phyloP scores from a whole-genome alignment of 805 yeast genomes.

The Suhomyces faveliae region DNA sequence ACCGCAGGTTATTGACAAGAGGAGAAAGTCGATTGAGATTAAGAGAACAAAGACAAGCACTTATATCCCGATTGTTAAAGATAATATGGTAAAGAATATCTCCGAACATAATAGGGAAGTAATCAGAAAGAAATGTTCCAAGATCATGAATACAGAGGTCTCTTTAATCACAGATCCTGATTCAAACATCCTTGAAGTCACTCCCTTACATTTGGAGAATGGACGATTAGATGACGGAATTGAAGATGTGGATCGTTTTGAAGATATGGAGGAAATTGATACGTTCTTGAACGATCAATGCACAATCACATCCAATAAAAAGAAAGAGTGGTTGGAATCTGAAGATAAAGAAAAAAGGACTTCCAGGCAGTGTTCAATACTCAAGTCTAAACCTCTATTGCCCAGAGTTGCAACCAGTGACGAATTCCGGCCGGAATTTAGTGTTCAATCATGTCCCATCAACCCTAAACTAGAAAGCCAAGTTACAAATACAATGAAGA shows the following conservation, averaged over 20 bases:
- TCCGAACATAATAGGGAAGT: conserved; percentile 17
- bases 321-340: background rate
- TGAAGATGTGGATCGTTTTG: background rate
- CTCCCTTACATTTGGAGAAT: background rate
- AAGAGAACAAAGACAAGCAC: conserved; percentile 20
- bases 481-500: conserved; percentile 51
- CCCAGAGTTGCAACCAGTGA: conserved; percentile 46
- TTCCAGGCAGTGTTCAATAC: background rate
- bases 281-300: conserved; percentile 10
- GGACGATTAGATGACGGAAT: background rate
- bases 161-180: background rate
- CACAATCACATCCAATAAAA: conserved; percentile 11
- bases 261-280: conserved; percentile 8
- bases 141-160: conserved; percentile 20
- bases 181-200: conserved; percentile 5
- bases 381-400: conserved; percentile 21
- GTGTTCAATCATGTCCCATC: conserved; percentile 54
- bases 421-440: conserved; percentile 52
- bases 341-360: background rate
- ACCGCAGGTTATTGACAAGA: background rate
- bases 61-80: conserved; percentile 20
- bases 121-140: conserved; percentile 22
- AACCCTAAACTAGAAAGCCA: conserved; percentile 50
- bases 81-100: conserved; percentile 17
- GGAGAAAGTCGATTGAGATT: conserved; percentile 7